Evolutionary conservation across 208 protist species (phyloP).

Genomic region (Trichomonas tenax): DNA sequence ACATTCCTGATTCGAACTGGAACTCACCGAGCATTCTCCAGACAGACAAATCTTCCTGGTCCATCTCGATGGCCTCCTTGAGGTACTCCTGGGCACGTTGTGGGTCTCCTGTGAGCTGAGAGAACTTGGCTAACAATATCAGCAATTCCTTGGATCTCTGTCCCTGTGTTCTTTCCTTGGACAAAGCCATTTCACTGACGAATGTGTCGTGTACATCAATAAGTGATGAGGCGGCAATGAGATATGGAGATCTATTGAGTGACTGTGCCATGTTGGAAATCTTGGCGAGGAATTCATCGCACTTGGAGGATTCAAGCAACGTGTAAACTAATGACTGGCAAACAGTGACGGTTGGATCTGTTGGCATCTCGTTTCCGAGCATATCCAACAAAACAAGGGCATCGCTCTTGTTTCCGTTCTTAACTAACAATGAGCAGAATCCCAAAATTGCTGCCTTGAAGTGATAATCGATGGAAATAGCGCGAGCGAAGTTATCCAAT

Average conservation of each 20-base stretch:
- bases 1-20: background rate
- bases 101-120: background rate
- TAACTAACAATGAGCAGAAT: background rate
- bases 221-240: background rate
- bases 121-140: background rate
- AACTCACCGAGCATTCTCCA: background rate
- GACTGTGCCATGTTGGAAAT: background rate
- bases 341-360: background rate
- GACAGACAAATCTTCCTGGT: background rate
- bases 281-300: constrained; percentile 11
- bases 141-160: background rate
- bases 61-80: background rate
- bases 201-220: background rate
- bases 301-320: background rate
- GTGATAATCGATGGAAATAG: constrained; percentile 12
- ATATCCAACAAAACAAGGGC: background rate
- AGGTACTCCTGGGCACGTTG: background rate
- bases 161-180: background rate
- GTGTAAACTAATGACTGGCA: background rate
- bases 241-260: background rate
- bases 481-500: background rate
- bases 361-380: background rate
- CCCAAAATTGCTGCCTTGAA: background rate
- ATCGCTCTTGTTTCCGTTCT: background rate
- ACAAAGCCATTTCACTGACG: background rate